phyloP scores from a whole-genome alignment of 75 land plant genomes.

The Isoetes taiwanensis region DNA sequence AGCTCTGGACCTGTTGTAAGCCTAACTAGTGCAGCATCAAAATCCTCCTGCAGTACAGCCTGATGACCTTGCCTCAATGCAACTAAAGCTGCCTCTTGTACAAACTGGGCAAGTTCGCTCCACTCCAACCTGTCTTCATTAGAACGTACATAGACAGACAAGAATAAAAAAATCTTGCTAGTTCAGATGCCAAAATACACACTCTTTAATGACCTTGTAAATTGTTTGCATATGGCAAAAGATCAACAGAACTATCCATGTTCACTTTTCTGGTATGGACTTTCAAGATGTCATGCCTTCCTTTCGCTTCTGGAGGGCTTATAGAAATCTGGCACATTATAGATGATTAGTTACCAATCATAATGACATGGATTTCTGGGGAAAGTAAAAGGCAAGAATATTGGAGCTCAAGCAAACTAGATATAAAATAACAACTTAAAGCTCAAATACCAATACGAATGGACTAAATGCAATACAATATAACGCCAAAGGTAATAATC shows the following conservation, averaged over 20 bases:
- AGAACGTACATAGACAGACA: neutral
- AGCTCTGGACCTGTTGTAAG: slow-evolving; percentile 74
- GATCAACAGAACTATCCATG: slow-evolving; percentile 70
- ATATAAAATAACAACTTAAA: too few relatives aligned
- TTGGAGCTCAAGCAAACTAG: too few relatives aligned
- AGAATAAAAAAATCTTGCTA: neutral
- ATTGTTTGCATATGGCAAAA: slow-evolving; percentile 55
- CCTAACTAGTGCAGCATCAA: slow-evolving; percentile 86
- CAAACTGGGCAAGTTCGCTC: slow-evolving; percentile 85
- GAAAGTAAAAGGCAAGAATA: too few relatives aligned
- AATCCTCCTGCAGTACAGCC: slow-evolving; percentile 45
- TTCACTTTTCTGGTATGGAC: slow-evolving; percentile 83
- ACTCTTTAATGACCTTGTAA: slow-evolving; percentile 39
- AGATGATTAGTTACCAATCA: too few relatives aligned
- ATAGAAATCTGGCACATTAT: slow-evolving; percentile 49
- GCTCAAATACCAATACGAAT: too few relatives aligned
- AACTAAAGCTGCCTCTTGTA: slow-evolving; percentile 87
- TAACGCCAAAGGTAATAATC: neutral
- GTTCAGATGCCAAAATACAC: neutral
- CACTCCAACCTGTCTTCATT: slow-evolving; percentile 62
- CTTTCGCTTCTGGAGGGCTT: slow-evolving; percentile 73
- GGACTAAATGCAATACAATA: too few relatives aligned
- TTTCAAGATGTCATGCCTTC: slow-evolving; percentile 67
- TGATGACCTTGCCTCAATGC: slow-evolving; percentile 66
- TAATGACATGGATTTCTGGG: too few relatives aligned